phyloP scores from a whole-genome alignment of 2,329 filamentous ascomycete species.

The Cordyceps tenuipes region DNA sequence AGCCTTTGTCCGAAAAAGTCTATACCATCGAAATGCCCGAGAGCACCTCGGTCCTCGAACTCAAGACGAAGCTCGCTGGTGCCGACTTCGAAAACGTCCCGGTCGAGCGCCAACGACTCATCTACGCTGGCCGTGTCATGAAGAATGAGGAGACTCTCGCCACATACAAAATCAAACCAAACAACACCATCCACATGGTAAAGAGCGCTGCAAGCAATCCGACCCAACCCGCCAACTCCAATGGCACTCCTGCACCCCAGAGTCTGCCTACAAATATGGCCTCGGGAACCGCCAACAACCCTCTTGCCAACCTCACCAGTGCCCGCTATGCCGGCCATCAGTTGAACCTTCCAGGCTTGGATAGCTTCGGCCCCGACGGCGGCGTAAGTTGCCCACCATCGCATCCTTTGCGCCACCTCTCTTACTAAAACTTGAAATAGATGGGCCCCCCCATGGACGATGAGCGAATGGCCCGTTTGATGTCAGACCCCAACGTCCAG shows the following conservation, averaged over 20 bases:
- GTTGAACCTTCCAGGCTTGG: constrained; percentile 75
- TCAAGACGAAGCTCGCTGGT: constrained; percentile 81
- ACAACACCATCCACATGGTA: constrained; percentile 92
- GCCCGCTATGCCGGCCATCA: constrained; percentile 84
- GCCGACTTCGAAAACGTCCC: constrained; percentile 81
- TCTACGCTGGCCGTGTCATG: constrained; percentile 94
- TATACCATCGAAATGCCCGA: constrained; percentile 74
- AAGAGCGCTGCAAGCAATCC: constrained; percentile 90
- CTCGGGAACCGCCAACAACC: constrained; percentile 77
- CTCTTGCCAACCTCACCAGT: constrained; percentile 81
- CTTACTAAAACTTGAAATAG: constrained; percentile 36
- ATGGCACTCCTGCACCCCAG: constrained; percentile 34
- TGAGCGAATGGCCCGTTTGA: constrained; percentile 74
- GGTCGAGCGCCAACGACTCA: constrained; percentile 81
- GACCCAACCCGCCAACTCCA: constrained; percentile 32
- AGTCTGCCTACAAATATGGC: constrained; percentile 66
- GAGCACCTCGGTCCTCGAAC: constrained; percentile 68
- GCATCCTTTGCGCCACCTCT: not conserved
- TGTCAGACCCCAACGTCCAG: constrained; percentile 79
- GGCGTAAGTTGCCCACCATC: constrained; percentile 56
- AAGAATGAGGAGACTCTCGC: constrained; percentile 85
- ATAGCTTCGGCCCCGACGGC: constrained; percentile 88
- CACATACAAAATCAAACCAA: constrained; percentile 89
- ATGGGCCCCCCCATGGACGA: constrained; percentile 82
- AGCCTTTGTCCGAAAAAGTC: constrained; percentile 85